Percentiles rank a stretch among this genome's conserved stretches.
Conservation (phyloP, 805 yeast species). For the Clavispora fructus region DNA sequence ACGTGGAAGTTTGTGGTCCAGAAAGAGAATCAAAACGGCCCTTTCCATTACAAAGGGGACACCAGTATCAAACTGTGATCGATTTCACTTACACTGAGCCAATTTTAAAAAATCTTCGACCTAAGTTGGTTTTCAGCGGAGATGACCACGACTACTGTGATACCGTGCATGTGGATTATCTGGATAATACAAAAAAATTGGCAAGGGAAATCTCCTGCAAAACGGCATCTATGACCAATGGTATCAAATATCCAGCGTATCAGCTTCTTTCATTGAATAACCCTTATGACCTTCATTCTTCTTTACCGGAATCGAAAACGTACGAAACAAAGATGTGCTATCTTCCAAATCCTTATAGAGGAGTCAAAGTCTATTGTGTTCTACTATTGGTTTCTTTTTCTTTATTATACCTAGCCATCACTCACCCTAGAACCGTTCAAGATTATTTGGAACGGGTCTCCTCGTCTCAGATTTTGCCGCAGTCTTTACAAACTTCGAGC, state of each 20-base stretch:
- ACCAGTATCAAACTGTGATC: slow-evolving; percentile 88
- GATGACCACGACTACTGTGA: slow-evolving; percentile 98
- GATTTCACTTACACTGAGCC: slow-evolving; percentile 54
- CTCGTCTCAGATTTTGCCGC: neutral
- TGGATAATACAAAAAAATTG: slow-evolving; percentile 24
- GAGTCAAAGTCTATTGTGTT: slow-evolving; percentile 13
- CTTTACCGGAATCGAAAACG: slow-evolving; percentile 11
- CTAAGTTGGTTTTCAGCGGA: slow-evolving; percentile 75
- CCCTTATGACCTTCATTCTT: slow-evolving; percentile 24
- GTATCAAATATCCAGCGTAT: slow-evolving; percentile 78
- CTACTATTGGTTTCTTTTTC: slow-evolving; percentile 7
- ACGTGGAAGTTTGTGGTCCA: slow-evolving; percentile 65
- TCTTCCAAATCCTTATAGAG: slow-evolving; percentile 49
- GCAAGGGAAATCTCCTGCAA: slow-evolving; percentile 80
- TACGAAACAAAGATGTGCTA: slow-evolving; percentile 47
- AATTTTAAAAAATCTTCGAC: slow-evolving; percentile 55
- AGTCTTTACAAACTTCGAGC: neutral
- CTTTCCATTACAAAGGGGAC: slow-evolving; percentile 71
- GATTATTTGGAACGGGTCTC: neutral
- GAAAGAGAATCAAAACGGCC: slow-evolving; percentile 58
- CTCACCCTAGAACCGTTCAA: neutral
- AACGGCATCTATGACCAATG: slow-evolving; percentile 90
- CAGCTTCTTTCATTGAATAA: slow-evolving; percentile 69
- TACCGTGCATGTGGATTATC: slow-evolving; percentile 45
- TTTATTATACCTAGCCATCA: slow-evolving; percentile 6